These are phyloP conservation scores for Zygoascus hellenicus DNA, from an alignment of 1,139 yeast genomes.

Conservation along the genomic window DNA sequence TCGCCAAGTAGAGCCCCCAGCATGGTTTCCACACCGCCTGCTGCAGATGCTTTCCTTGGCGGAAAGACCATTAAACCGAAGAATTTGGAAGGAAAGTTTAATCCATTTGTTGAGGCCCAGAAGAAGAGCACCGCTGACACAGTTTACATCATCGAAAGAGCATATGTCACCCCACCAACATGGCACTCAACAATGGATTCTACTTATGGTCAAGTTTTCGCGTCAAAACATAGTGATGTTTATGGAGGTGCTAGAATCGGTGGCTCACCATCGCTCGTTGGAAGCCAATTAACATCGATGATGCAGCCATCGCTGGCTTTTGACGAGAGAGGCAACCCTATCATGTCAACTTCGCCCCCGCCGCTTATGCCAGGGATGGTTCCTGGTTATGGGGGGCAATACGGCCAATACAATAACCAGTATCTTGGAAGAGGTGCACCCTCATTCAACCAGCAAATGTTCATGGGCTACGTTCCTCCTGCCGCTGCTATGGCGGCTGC, in stretches of 20 bases:
- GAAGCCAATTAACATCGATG: slow-evolving; percentile 19
- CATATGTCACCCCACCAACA: slow-evolving; percentile 74
- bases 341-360: slow-evolving; percentile 24
- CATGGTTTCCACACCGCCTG: slow-evolving; percentile 16
- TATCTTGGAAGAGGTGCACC: slow-evolving; percentile 17
- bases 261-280: slow-evolving; percentile 16
- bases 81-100: slow-evolving; percentile 46
- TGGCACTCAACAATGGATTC: slow-evolving; percentile 44
- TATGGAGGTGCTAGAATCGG: slow-evolving; percentile 12
- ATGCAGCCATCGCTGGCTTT: slow-evolving; percentile 22
- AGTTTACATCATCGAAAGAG: slow-evolving; percentile 47
- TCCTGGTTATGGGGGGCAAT: slow-evolving; percentile 19
- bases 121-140: slow-evolving; percentile 34
- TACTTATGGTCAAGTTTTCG: slow-evolving; percentile 23
- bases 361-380: slow-evolving; percentile 26
- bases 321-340: slow-evolving; percentile 25
- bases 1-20: slow-evolving; percentile 20
- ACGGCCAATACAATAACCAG: slow-evolving; percentile 23
- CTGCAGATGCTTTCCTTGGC: slow-evolving; percentile 38
- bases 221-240: slow-evolving; percentile 6
- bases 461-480: slow-evolving; percentile 9
- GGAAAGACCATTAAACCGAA: slow-evolving; percentile 45
- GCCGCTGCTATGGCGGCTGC: slow-evolving; percentile 5
- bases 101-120: slow-evolving; percentile 44
- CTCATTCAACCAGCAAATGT: slow-evolving; percentile 9